phyloP scores from a whole-genome alignment of 139 green algal species.

The Desmodesmus armatus region DNA sequence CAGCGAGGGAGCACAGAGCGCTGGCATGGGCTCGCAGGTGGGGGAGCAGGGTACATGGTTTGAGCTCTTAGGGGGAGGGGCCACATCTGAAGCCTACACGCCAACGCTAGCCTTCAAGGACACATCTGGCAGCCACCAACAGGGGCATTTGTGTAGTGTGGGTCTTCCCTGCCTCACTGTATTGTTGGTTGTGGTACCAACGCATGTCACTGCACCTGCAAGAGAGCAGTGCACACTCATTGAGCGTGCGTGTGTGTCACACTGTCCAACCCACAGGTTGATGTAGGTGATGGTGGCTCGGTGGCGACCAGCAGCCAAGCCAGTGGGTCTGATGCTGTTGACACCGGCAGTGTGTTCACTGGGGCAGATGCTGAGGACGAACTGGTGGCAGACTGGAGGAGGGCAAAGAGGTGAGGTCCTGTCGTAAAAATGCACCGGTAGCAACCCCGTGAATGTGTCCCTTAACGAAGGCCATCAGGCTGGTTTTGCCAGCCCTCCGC shows the following conservation, averaged over 20 bases:
- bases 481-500: too few species aligned
- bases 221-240: too few species aligned
- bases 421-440: not conserved
- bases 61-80: too few species aligned
- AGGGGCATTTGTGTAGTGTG: not conserved
- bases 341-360: slow-evolving; percentile 21
- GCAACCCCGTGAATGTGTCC: not conserved
- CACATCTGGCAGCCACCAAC: not conserved
- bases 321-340: slow-evolving; percentile 3
- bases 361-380: slow-evolving; percentile 28
- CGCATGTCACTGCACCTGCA: too few species aligned
- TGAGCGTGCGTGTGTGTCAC: too few species aligned
- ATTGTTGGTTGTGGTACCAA: too few species aligned
- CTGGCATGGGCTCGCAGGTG: not conserved
- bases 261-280: too few species aligned
- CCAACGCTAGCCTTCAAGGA: not conserved
- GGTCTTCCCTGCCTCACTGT: too few species aligned
- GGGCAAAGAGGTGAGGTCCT: not conserved
- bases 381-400: slow-evolving; percentile 44
- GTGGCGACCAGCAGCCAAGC: not conserved
- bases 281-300: not conserved
- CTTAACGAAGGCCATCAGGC: too few species aligned
- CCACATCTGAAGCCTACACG: too few species aligned
- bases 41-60: too few species aligned
- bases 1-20: too few species aligned